Percentiles rank a stretch among this genome's conserved stretches.
These are phyloP conservation scores for Chlamydomonas eustigma DNA, from an alignment of 139 green algal species.

Conservation along the genomic window DNA sequence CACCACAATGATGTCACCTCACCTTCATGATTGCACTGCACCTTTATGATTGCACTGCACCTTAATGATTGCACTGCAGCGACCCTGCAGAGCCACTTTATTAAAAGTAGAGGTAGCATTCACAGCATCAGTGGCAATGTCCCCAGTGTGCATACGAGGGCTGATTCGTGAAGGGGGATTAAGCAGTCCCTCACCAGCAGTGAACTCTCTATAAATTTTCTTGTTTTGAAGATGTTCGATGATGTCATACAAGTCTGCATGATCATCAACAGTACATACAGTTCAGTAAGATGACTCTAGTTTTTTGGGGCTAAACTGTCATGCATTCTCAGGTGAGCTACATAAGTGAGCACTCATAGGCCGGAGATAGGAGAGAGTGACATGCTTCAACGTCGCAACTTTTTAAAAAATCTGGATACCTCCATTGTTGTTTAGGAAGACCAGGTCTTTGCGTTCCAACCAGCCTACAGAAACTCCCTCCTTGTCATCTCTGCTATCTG, in stretches of 20 bases:
- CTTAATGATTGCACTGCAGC: constrained; percentile 62
- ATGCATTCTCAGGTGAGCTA: no score
- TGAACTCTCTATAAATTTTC: no score
- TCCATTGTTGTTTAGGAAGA: constrained; percentile 68
- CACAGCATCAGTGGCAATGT: not conserved
- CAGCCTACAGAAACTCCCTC: constrained; percentile 13
- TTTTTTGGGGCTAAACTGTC: no score
- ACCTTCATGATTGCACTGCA: no score
- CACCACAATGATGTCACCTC: no score
- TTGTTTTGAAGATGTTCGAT: constrained; percentile 22
- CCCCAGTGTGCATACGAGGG: not conserved
- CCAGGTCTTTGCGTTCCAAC: constrained; percentile 44
- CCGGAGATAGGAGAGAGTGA: no score
- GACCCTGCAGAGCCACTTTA: not conserved
- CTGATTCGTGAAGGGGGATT: not conserved
- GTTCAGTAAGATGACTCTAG: no score
- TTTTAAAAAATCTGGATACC: no score
- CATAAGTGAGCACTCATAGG: no score
- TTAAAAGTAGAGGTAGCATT: not conserved
- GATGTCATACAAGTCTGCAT: constrained; percentile 55
- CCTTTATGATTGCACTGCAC: constrained; percentile 60
- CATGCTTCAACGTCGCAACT: no score
- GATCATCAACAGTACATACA: no score
- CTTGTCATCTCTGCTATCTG: not conserved
- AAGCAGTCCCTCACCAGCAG: no score